Conservation (phyloP, 2,329 filamentous ascomycete species). For the Zymoseptoria crescenta region DNA sequence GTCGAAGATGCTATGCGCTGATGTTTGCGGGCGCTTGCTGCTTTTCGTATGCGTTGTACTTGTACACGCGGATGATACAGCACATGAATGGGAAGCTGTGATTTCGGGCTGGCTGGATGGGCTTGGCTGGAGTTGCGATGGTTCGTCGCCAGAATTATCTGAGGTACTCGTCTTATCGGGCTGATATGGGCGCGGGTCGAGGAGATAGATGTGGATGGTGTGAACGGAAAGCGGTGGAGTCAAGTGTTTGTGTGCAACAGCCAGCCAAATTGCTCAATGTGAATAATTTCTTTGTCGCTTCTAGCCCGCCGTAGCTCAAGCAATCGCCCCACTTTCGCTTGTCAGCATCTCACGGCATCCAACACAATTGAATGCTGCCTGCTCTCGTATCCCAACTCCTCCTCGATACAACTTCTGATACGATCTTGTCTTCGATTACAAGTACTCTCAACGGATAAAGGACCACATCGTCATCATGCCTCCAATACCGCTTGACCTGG, state of each 20-base stretch:
- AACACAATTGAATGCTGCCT: not conserved
- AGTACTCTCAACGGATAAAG: not conserved
- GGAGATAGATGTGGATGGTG: too few species aligned
- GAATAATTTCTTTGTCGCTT: not conserved
- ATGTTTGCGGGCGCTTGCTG: too few species aligned
- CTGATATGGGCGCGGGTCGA: too few species aligned
- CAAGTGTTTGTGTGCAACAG: not conserved
- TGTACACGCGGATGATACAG: too few species aligned
- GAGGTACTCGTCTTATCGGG: too few species aligned
- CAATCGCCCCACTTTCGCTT: not conserved
- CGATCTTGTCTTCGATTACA: not conserved
- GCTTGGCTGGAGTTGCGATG: too few species aligned
- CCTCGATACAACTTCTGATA: not conserved
- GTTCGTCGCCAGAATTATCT: too few species aligned
- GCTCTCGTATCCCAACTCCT: not conserved
- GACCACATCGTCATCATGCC: not conserved
- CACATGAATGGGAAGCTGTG: too few species aligned
- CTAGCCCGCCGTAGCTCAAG: not conserved
- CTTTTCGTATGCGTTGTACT: too few species aligned
- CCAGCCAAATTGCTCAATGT: not conserved
- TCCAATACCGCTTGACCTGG: slow-evolving; percentile 8
- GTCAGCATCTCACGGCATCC: not conserved
- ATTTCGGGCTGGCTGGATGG: too few species aligned
- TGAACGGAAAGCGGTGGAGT: too few species aligned
- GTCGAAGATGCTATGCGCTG: too few species aligned